Conservation (phyloP, 2,329 filamentous ascomycete species). For the Diaporthe ilicicola region DNA sequence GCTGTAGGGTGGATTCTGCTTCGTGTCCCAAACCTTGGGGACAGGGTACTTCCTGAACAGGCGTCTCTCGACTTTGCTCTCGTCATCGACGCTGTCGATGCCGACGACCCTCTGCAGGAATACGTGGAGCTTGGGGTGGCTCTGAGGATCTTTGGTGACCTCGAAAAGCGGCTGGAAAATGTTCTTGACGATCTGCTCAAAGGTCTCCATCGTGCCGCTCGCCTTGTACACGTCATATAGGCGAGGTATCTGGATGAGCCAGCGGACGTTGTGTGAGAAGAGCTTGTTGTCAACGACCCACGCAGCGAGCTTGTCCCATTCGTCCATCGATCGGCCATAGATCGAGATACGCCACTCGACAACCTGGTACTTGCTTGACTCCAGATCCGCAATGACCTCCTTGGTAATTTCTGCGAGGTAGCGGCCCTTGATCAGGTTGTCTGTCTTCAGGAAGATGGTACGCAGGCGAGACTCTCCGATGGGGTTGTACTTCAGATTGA, state of each 20-base stretch:
- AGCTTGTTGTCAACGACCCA: conserved; percentile 99
- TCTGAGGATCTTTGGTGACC: conserved; percentile 85
- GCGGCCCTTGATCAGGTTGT: conserved; percentile 95
- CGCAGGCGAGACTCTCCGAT: conserved; percentile 93
- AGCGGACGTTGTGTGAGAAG: conserved; percentile 96
- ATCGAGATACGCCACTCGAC: conserved; percentile 99
- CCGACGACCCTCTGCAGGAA: conserved; percentile 96
- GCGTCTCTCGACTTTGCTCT: conserved; percentile 94
- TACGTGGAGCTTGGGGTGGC: conserved; percentile 90
- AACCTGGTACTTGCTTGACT: conserved; percentile 99
- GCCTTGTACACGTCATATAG: conserved; percentile 97
- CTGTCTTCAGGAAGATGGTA: conserved; percentile 99
- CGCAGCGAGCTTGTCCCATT: conserved; percentile 97
- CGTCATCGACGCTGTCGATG: conserved; percentile 97
- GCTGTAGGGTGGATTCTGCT: conserved; percentile 96
- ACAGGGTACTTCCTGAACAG: conserved; percentile 96
- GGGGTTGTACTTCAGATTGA: conserved; percentile 98
- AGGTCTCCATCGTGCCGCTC: conserved; percentile 84
- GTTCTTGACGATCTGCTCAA: conserved; percentile 89
- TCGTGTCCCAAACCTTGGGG: conserved; percentile 86
- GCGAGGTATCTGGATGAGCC: conserved; percentile 94
- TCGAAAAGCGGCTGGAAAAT: conserved; percentile 95
- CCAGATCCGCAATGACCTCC: conserved; percentile 95
- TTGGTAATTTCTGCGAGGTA: conserved; percentile 98
- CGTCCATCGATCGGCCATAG: conserved; percentile 89